These are phyloP conservation scores for Penicillium mononematosum DNA, from an alignment of 495 filamentous ascomycete genomes.

Conservation along the genomic window DNA sequence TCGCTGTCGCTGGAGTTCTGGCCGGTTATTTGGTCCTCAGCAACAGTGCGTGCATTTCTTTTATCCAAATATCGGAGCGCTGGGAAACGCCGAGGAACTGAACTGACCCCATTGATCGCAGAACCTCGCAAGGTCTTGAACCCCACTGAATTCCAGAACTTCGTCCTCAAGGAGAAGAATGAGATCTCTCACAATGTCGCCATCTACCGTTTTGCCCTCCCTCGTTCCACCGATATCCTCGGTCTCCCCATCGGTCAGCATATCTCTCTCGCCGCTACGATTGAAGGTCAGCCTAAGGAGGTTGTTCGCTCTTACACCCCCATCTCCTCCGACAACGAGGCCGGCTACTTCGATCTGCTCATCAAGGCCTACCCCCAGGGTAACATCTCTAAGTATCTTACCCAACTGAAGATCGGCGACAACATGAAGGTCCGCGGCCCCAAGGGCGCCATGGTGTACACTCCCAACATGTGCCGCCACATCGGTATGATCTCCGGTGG, in stretches of 20 bases:
- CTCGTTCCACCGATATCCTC: slow-evolving; percentile 72
- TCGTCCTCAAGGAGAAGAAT: slow-evolving; percentile 85
- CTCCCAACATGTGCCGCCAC: slow-evolving; percentile 86
- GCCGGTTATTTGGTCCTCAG: slow-evolving; percentile 22
- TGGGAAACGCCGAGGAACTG: not conserved
- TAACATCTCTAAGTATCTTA: slow-evolving; percentile 92
- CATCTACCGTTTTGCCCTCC: slow-evolving; percentile 92
- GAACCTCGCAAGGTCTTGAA: slow-evolving; percentile 79
- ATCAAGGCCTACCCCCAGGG: slow-evolving; percentile 97
- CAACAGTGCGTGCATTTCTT: slow-evolving; percentile 20
- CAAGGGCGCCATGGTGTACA: slow-evolving; percentile 96
- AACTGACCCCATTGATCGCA: slow-evolving; percentile 32
- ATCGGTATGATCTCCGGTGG: slow-evolving; percentile 98
- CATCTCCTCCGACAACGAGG: slow-evolving; percentile 86
- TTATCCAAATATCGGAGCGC: not conserved
- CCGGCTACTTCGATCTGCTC: slow-evolving; percentile 93
- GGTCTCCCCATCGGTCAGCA: slow-evolving; percentile 98
- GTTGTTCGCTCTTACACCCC: slow-evolving; percentile 96
- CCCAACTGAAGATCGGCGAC: slow-evolving; percentile 75
- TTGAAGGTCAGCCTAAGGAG: slow-evolving; percentile 76
- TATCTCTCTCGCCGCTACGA: slow-evolving; percentile 86
- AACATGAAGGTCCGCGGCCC: slow-evolving; percentile 86
- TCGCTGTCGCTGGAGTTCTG: slow-evolving; percentile 37
- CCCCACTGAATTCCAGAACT: slow-evolving; percentile 82
- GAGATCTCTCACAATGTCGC: slow-evolving; percentile 95